Base-by-base conservation (phyloP, 345 rosid genomes). In the Brassica nigra region DNA sequence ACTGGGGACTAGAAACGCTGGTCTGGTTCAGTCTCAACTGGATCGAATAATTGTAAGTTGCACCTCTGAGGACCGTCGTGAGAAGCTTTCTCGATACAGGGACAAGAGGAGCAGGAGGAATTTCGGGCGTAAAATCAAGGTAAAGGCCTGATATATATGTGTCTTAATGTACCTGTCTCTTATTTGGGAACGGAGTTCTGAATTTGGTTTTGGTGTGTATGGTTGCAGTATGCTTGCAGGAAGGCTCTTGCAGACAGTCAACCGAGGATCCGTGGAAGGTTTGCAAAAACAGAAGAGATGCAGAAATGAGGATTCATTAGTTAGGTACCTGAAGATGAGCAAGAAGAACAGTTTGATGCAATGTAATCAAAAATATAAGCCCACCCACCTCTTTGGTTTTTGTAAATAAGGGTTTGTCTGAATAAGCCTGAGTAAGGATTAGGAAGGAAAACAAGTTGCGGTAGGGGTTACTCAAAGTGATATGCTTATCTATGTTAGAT, bases 241-340 rank as follows among this genome's bases (percentile, higher is more conserved):
- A 95, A 95, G 86, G 92, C 97, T 29, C 94, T 95, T 16, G 99
- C 98, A 3, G 99, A 95, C 77, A 90, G 90, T 78, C 99, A 95
- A 78, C 99, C 97, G 0, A 88, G 99, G 85, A 82, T 93, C 71
- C 98, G 98, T 12, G 98, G 99, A 80, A 88, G 98, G 88, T 95
- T 95, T 83, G 99, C 98, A 0, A 93, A 86, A 86, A 89, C 90
- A 2, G 97, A 93, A 75, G 96, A 89, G 31, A 86, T 70, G 88
- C 86, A 83, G 20, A 52, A 52, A 52, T 71, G 61, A 78, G 31
- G 66, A 64, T 28, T 68, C 6, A 0, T 44, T 31, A 54, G 55
- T 66, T 71, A 71, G 77, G 71, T 70, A 47, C 64, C 70, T 70
- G 18, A 34, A 62, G 80, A 10, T 52, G 70, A 70, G 55, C 37